phyloP scores from a whole-genome alignment of 345 rosid genomes.

The Abelmoschus esculentus region DNA sequence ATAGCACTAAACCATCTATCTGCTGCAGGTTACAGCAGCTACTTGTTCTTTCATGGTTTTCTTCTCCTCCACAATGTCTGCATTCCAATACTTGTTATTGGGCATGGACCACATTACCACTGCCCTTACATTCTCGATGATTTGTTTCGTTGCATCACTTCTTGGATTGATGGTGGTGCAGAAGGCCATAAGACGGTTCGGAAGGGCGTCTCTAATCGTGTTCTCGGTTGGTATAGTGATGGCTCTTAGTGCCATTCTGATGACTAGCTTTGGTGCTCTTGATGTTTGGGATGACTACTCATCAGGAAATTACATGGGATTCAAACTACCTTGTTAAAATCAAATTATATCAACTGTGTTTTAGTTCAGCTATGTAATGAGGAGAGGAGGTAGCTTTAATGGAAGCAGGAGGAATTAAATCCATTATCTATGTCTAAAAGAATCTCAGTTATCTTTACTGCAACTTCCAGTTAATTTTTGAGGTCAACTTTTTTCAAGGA shows the following conservation, averaged over 20 bases:
- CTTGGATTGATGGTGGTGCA: constrained; percentile 65
- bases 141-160: constrained; percentile 63
- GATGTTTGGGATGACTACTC: constrained; percentile 56
- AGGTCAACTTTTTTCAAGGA: no score
- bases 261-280: constrained; percentile 65
- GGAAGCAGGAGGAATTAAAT: neutral
- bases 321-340: constrained; percentile 52
- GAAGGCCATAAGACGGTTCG: constrained; percentile 41
- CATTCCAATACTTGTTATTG: constrained; percentile 55
- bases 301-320: constrained; percentile 67
- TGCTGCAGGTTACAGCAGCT: constrained; percentile 64
- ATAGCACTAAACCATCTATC: neutral
- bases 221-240: constrained; percentile 73
- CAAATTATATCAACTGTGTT: constrained; percentile 4
- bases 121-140: constrained; percentile 43
- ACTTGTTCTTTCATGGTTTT: constrained; percentile 31
- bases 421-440: neutral
- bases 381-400: neutral
- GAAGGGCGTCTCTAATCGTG: constrained; percentile 78
- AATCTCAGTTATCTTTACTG: neutral
- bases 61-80: constrained; percentile 53
- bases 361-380: neutral
- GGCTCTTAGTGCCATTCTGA: constrained; percentile 67
- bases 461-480: no score
- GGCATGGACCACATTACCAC: constrained; percentile 57